phyloP scores from a whole-genome alignment of 129 eudicot genomes.

The Sambucus nigra region DNA sequence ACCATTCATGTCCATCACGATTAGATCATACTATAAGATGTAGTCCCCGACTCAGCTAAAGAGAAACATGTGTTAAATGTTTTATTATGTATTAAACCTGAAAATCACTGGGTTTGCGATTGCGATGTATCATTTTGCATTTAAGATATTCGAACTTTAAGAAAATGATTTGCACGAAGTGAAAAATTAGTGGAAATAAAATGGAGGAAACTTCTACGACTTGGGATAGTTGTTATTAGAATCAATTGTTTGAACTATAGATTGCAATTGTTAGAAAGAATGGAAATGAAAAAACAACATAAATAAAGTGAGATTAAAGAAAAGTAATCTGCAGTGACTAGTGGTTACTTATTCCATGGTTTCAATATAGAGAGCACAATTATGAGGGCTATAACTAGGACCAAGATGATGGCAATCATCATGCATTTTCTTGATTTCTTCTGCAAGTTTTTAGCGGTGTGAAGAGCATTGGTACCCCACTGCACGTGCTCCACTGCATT shows the following conservation, averaged over 20 bases:
- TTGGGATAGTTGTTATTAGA: neutral
- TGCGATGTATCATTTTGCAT: neutral
- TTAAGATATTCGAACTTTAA: neutral
- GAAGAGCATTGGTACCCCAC: conserved; percentile 63
- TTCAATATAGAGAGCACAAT: conserved; percentile 62
- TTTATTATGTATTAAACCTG: no score
- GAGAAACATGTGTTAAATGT: no score
- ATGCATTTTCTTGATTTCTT: conserved; percentile 83
- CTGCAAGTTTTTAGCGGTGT: conserved; percentile 71
- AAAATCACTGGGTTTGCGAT: no score
- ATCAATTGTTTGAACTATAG: neutral
- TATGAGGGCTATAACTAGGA: conserved; percentile 51
- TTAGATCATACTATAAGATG: no score
- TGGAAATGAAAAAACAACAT: no score
- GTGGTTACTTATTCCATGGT: conserved; percentile 53
- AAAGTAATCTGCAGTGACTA: neutral
- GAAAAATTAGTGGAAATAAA: conserved; percentile 50
- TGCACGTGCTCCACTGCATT: conserved; percentile 82
- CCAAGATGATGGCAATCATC: conserved; percentile 51
- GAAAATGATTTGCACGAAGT: neutral
- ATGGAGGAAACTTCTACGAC: neutral
- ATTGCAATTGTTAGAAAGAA: neutral
- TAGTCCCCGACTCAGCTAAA: no score
- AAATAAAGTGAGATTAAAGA: neutral
- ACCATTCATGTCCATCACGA: no score